Base-by-base conservation (phyloP, 2,329 filamentous ascomycete species). In the Apiospora sp. region DNA sequence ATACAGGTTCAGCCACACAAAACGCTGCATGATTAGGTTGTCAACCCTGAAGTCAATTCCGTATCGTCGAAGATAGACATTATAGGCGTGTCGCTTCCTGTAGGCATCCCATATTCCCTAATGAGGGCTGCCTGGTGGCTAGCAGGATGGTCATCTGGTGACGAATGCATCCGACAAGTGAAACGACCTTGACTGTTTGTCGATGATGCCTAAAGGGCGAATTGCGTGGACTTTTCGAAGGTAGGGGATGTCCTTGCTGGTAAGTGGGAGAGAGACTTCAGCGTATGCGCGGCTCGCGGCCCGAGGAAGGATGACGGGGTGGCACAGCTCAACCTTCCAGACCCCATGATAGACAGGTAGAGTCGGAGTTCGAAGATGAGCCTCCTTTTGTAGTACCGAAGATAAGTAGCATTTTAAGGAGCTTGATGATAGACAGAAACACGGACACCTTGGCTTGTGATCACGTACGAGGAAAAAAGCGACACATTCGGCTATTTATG, bases 1-100 rank as follows among this genome's bases (percentile, higher is more conserved):
- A 44, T 69, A 71, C 72, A 71, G 48, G 41, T 73, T 72, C 74
- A 75, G 76, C 75, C 75, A 76, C 72, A 64, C 37, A 72, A 44
- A 69, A 70, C n/a, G 43, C 58, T 49, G 49, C 8, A 24, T 46
- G 48, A 71, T 72, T 72, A 68, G 51, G 27, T 48, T 30, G 71
- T 41, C 64, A 72, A 64, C 68, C 68, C 68, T 72, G 70, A 58
- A 64, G 71, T 61, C 69, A 71, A 68, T 43, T 27, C 27, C 30
- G 19, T 37, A 27, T 30, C 43, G 48, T 68, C 61, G 46, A 43
- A 34, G 43, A 48, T 64, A 71, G n/a, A 58, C 61, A 54, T 37
- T 24, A 6, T 19, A 54, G 27, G 70, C 30, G 22, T 72, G 67
- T 64, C 27, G 30, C 70, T 49, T 71, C 54, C 27, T 13, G 10